Conservation (phyloP, 2,329 filamentous ascomycete genomes). For the Trichophyton rubrum region DNA sequence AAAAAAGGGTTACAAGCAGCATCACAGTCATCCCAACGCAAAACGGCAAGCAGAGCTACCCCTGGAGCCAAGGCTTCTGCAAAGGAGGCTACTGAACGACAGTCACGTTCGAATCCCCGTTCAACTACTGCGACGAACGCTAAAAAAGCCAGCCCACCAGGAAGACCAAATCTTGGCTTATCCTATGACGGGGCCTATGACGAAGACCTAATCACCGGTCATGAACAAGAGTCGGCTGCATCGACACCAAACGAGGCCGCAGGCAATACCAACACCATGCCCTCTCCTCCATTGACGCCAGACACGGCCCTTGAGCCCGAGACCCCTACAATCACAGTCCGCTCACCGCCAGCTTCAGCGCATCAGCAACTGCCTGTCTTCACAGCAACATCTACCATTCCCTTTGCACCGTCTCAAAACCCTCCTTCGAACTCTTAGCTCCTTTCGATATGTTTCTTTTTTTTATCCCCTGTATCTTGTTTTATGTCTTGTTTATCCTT, state of each 20-base stretch:
- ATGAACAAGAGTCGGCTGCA: background rate
- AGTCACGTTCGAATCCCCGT: background rate
- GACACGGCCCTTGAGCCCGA: background rate
- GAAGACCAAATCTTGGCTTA: slow-evolving; percentile 1
- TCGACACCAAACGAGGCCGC: background rate
- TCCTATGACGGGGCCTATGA: background rate
- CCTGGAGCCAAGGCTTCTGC: background rate
- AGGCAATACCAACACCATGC: background rate
- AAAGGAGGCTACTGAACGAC: background rate
- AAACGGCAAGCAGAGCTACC: background rate
- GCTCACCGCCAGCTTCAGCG: slow-evolving; percentile 24
- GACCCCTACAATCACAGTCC: slow-evolving; percentile 16
- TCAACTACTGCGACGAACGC: background rate
- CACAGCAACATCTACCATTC: slow-evolving; percentile 34
- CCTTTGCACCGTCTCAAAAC: slow-evolving; percentile 23
- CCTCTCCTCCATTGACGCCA: slow-evolving; percentile 11
- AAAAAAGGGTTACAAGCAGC: slow-evolving; percentile 18
- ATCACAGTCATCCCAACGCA: background rate
- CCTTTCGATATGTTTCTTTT: too few species aligned
- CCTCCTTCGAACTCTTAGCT: background rate
- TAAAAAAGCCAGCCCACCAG: too few species aligned
- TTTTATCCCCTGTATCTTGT: background rate
- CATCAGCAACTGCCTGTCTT: slow-evolving; percentile 39
- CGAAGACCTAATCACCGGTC: background rate
- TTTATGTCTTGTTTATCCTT: background rate